Conservation (phyloP, 2,329 filamentous ascomycete genomes). For the Thelonectria discophora region DNA sequence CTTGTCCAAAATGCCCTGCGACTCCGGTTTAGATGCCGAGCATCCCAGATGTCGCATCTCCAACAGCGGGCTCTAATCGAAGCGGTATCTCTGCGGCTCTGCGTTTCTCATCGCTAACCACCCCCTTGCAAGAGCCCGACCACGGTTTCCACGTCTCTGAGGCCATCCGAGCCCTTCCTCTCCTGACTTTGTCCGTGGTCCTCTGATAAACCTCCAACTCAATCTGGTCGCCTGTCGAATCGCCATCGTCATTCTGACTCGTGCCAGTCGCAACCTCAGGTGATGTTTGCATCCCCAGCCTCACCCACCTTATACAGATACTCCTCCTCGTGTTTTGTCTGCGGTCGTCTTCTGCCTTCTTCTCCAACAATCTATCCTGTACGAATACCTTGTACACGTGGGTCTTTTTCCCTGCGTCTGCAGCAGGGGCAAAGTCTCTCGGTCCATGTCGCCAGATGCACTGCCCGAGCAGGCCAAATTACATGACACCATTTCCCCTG, state of each 20-base stretch:
- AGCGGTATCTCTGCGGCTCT: conserved; percentile 17
- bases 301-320: conserved; percentile 6
- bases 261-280: conserved; percentile 25
- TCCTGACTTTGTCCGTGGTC: conserved; percentile 12
- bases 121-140: background rate
- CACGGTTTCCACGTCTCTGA: background rate
- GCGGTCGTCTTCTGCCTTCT: background rate
- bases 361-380: background rate
- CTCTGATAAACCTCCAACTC: conserved; percentile 7
- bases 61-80: conserved; percentile 1
- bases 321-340: conserved; percentile 8
- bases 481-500: conserved; percentile 12
- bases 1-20: conserved; percentile 17
- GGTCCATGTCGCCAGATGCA: conserved; percentile 9
- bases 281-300: conserved; percentile 27
- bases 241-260: conserved; percentile 26
- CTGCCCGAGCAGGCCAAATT: conserved; percentile 1
- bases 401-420: conserved; percentile 12
- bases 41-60: conserved; percentile 19
- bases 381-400: conserved; percentile 21
- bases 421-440: conserved; percentile 18
- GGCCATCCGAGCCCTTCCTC: conserved; percentile 15
- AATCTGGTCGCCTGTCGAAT: conserved; percentile 27
- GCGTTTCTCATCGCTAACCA: background rate
- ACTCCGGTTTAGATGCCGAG: conserved; percentile 13